Evolutionary conservation across 768 basidiomycete species (phyloP), one percentile per base, ranked within the genome.

Genomic region (Mycena alexandri): DNA sequence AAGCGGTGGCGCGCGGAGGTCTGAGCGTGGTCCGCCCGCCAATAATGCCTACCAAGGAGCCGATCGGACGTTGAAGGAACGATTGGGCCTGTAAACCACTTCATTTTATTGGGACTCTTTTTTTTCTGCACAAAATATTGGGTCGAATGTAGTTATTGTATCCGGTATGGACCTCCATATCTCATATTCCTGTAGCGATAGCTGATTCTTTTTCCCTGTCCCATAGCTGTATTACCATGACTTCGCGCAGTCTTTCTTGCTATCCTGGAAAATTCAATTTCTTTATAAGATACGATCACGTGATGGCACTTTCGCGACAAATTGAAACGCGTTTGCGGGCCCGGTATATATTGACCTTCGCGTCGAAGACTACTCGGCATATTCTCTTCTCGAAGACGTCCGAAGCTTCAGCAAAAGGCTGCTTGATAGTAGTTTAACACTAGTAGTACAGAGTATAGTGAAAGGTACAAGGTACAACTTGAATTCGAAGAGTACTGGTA

Each of bases 11-110:
- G 77, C 21, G 77, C 54, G 61, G 77, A 75, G 24, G 77, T 48
- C 47, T 17, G 56, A 60, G 41, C 73, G 76, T 2, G 75, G 74
- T 10, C 56, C 81, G 75, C 60, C 77, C 69, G 60, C 77, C 66
- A 70, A 77, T 64, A 79, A 78, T 64, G 77, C 75, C 68, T 65
- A 77, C 65, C 79, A 79, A 69, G 78, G 81, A 69, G 82, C 82
- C 50, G 90, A 92, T 83, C 92, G 93, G 87, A 92, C 93, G 83
- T 89, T 94, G 83, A 91, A 90, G 78, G 92, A 94, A 79, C 83
- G 93, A 75, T 86, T 94, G 90, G 93, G 93, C 78, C 84, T 93
- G 47, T 92, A 79, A 85, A 17, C n/a, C 36, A 48, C 25, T 63
- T 53, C 25, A 19, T 51, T 61, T 61, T 19, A 48, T 60, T 66